These are phyloP conservation scores for Haematococcus lacustris DNA, from an alignment of 139 green algal genomes.

Conservation along the genomic window DNA sequence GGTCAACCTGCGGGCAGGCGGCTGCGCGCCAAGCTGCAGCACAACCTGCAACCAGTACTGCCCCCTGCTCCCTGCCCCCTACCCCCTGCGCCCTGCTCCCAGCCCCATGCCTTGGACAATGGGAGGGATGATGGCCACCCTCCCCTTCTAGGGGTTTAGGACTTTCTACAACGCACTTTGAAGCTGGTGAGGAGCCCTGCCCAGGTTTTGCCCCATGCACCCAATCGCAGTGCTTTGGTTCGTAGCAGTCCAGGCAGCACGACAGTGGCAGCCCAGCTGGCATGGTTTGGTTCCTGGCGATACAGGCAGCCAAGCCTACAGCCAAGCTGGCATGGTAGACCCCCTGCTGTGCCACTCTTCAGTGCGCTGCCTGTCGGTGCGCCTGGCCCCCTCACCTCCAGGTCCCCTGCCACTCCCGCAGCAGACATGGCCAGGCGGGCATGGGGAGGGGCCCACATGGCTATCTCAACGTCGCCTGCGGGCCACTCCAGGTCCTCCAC, in stretches of 20 bases:
- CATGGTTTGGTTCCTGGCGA: background rate
- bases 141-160: no score
- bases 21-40: no score
- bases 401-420: constrained; percentile 10
- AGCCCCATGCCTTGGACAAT: no score
- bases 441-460: constrained; percentile 21
- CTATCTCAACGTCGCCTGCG: constrained; percentile 14
- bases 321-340: background rate
- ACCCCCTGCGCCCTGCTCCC: no score
- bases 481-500: constrained; percentile 53
- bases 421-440: constrained; percentile 15
- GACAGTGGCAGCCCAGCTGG: background rate
- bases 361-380: background rate
- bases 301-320: background rate
- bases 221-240: no score
- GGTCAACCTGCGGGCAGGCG: no score
- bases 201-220: no score
- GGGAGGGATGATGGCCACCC: no score
- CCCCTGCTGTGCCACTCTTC: background rate
- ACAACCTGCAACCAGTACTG: no score
- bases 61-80: no score
- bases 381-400: constrained; percentile 19
- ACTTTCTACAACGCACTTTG: no score
- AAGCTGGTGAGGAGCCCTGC: no score
- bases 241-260: background rate